These are phyloP conservation scores for Phallus indusiatus DNA, from an alignment of 768 basidiomycete species.

Conservation along the genomic window DNA sequence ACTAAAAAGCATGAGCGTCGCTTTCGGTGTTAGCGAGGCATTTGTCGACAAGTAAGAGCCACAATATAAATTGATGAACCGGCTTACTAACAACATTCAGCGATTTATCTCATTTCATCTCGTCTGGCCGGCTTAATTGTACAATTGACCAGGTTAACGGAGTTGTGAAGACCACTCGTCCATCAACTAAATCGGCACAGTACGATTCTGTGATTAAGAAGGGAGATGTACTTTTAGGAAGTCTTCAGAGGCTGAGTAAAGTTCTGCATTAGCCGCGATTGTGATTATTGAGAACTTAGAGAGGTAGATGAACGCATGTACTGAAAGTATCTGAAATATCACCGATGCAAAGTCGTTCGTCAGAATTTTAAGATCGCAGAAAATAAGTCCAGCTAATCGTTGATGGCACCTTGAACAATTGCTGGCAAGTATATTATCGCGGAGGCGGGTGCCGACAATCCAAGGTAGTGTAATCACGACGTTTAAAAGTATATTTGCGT, in stretches of 20 bases:
- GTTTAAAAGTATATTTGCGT: too few species aligned
- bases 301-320: too few species aligned
- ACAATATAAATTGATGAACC: conserved; percentile 1
- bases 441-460: too few species aligned
- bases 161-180: conserved; percentile 84
- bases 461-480: too few species aligned
- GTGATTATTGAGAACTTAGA: too few species aligned
- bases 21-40: conserved; percentile 82
- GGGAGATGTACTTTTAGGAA: conserved; percentile 82
- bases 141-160: conserved; percentile 94
- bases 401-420: too few species aligned
- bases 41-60: conserved; percentile 75
- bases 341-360: too few species aligned
- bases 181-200: conserved; percentile 68
- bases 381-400: too few species aligned
- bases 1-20: conserved; percentile 70
- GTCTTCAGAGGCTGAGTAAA: conserved; percentile 82
- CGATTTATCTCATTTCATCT: conserved; percentile 88
- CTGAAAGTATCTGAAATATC: too few species aligned
- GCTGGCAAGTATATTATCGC: too few species aligned
- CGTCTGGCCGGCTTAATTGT: conserved; percentile 73
- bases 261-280: conserved; percentile 46
- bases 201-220: conserved; percentile 92
- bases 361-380: too few species aligned
- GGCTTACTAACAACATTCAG: conserved; percentile 27